Conservation (phyloP, 805 yeast species). For the Candida yuanshanica region DNA sequence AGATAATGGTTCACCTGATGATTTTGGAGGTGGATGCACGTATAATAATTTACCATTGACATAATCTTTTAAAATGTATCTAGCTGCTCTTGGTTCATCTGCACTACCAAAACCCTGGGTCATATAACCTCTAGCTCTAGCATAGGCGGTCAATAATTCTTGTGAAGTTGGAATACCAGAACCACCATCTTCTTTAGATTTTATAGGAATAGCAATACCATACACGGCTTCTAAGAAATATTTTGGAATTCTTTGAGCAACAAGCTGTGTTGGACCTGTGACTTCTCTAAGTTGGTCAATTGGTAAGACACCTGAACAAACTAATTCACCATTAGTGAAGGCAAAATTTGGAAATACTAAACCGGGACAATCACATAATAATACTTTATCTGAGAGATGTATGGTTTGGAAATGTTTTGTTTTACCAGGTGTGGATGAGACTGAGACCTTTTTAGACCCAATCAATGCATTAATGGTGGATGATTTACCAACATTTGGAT, state of each 20-base stretch:
- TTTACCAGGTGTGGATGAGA: constrained; percentile 97
- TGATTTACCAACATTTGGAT: constrained; percentile 94
- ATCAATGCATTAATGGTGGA: constrained; percentile 97
- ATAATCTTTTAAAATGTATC: constrained; percentile 89
- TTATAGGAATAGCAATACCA: constrained; percentile 82
- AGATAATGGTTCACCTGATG: constrained; percentile 33
- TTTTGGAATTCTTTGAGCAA: constrained; percentile 85
- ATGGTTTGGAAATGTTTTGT: constrained; percentile 99
- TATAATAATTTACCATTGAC: constrained; percentile 86
- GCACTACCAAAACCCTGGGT: constrained; percentile 97
- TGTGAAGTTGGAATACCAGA: constrained; percentile 83
- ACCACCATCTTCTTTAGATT: constrained; percentile 81
- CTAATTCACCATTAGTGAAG: constrained; percentile 91
- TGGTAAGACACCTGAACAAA: constrained; percentile 97
- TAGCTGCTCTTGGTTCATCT: constrained; percentile 90
- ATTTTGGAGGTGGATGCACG: constrained; percentile 82
- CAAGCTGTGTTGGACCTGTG: constrained; percentile 82
- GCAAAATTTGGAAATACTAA: constrained; percentile 97
- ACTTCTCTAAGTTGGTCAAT: constrained; percentile 93
- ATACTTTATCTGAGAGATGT: constrained; percentile 70
- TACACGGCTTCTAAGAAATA: constrained; percentile 84
- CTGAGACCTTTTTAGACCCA: constrained; percentile 97
- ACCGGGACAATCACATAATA: constrained; percentile 98
- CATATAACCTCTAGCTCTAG: constrained; percentile 95
- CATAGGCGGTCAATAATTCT: constrained; percentile 86